Evolutionary conservation across 2,329 filamentous ascomycete genomes (phyloP).

Genomic region (Paraphoma sp.): DNA sequence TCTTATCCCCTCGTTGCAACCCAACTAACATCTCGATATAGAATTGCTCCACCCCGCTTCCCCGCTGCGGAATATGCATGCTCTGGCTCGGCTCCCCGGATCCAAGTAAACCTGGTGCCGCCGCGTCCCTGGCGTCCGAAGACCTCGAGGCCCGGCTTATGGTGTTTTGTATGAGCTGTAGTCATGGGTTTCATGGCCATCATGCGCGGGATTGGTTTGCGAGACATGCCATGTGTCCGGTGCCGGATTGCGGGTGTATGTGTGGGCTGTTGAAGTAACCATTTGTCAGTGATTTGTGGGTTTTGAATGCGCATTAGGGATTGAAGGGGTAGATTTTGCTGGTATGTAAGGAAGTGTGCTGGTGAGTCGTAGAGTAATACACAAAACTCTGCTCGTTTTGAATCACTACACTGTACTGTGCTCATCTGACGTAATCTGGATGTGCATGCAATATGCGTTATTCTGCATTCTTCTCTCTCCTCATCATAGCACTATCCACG

Average conservation of each 20-base stretch:
- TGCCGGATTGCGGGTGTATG: conserved; percentile 62
- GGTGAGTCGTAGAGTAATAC: no score
- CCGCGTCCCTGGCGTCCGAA: conserved; percentile 44
- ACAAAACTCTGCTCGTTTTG: no score
- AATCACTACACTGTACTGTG: no score
- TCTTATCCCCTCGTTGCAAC: not conserved
- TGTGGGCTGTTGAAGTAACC: conserved; percentile 53
- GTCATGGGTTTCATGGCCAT: conserved; percentile 69
- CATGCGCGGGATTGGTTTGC: conserved; percentile 69
- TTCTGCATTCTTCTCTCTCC: not conserved
- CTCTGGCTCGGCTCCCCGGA: conserved; percentile 67
- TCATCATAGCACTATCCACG: not conserved
- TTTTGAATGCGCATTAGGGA: no score
- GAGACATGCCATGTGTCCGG: conserved; percentile 61
- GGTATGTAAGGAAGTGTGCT: not conserved
- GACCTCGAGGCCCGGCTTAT: conserved; percentile 63
- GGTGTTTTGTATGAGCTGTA: conserved; percentile 68
- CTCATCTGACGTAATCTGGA: no score
- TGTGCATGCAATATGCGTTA: no score
- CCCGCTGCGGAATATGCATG: conserved; percentile 67
- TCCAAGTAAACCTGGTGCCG: conserved; percentile 52
- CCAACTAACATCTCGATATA: not conserved
- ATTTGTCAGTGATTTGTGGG: no score
- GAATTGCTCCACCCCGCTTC: conserved; percentile 67
- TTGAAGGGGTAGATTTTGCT: not conserved